Evolutionary conservation across 2,329 filamentous ascomycete genomes (phyloP).

Genomic region (Fusarium sp.): DNA sequence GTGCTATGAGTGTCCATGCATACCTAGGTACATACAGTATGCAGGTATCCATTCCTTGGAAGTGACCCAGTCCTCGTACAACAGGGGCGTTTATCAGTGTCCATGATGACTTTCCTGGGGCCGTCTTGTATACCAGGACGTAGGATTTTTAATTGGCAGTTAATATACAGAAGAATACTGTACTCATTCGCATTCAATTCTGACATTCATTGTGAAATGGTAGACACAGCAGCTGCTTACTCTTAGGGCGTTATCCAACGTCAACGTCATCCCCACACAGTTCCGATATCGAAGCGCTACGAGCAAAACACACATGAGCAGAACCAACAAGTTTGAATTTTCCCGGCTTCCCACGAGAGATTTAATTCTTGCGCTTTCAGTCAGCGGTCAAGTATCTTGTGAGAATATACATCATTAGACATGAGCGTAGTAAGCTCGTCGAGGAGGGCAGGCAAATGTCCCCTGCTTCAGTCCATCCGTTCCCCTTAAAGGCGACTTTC

Average conservation of each 20-base stretch:
- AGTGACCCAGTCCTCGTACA: background rate
- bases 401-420: constrained; percentile 1
- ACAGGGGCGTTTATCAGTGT: background rate
- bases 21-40: background rate
- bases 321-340: constrained; percentile 41
- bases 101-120: background rate
- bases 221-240: background rate
- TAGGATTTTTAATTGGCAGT: background rate
- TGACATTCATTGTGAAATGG: too few species aligned
- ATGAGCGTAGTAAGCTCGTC: background rate
- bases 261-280: constrained; percentile 21
- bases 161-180: background rate
- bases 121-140: too few species aligned
- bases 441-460: background rate
- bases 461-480: background rate
- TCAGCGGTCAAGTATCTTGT: background rate
- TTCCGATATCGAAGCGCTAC: constrained; percentile 11
- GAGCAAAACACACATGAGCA: background rate
- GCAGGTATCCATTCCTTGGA: background rate
- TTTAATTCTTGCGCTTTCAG: background rate
- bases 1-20: background rate
- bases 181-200: too few species aligned
- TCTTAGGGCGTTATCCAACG: background rate
- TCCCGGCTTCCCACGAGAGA: constrained; percentile 14
- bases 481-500: background rate